Evolutionary conservation across 495 filamentous ascomycete genomes (phyloP).

Genomic region (Penicillium taxi): DNA sequence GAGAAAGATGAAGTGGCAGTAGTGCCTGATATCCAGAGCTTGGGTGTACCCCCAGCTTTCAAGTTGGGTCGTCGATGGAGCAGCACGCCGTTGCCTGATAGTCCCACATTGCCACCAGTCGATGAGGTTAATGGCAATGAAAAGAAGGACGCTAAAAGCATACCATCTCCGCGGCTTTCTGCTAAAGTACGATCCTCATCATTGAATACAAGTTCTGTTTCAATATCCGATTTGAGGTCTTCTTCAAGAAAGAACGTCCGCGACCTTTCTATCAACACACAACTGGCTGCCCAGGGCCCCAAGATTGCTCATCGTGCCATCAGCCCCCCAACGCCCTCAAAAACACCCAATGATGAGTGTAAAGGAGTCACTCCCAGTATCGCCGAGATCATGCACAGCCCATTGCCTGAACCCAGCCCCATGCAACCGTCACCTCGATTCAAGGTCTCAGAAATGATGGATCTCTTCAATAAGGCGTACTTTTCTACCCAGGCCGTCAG

Average conservation of each 20-base stretch:
- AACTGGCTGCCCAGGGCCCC: slow-evolving; percentile 26
- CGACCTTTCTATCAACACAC: slow-evolving; percentile 39
- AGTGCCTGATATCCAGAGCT: slow-evolving; percentile 13
- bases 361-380: slow-evolving; percentile 38
- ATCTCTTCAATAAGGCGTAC: slow-evolving; percentile 36
- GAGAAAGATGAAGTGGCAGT: slow-evolving; percentile 7
- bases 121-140: slow-evolving; percentile 3
- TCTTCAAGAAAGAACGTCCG: slow-evolving; percentile 32
- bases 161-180: slow-evolving; percentile 6
- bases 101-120: slow-evolving; percentile 32
- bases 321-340: slow-evolving; percentile 35
- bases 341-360: slow-evolving; percentile 15
- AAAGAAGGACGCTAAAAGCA: not conserved
- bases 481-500: slow-evolving; percentile 23
- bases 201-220: slow-evolving; percentile 7
- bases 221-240: slow-evolving; percentile 13
- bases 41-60: slow-evolving; percentile 32
- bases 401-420: slow-evolving; percentile 21
- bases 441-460: slow-evolving; percentile 39
- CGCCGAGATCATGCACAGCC: slow-evolving; percentile 40
- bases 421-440: slow-evolving; percentile 18
- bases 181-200: slow-evolving; percentile 11
- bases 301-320: slow-evolving; percentile 36
- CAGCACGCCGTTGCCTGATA: slow-evolving; percentile 34
- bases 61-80: slow-evolving; percentile 34